Percentiles rank a stretch among this genome's conserved stretches.
These are phyloP conservation scores for Macrotyloma uniflorum DNA, from an alignment of 306 rosid genomes.

Conservation along the genomic window DNA sequence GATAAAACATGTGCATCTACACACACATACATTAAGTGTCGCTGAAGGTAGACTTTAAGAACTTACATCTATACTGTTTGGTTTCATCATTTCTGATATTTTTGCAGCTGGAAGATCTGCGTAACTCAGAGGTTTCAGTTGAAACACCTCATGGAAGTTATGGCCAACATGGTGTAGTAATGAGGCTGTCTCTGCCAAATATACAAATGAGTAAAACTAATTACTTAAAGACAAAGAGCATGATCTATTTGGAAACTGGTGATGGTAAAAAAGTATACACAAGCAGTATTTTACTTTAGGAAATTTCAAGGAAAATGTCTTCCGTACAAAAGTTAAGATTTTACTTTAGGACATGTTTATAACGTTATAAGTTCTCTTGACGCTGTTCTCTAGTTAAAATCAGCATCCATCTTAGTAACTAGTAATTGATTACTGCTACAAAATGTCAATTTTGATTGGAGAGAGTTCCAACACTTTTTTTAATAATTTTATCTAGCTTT, in stretches of 20 bases:
- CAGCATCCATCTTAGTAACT: not conserved
- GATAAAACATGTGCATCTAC: not conserved
- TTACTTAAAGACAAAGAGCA: conserved; percentile 24
- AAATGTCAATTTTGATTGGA: not conserved
- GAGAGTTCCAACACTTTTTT: not conserved
- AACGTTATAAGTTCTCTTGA: not conserved
- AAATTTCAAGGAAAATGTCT: conserved; percentile 23
- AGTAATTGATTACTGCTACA: not conserved
- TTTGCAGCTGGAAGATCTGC: conserved; percentile 76
- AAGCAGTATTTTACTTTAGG: not conserved
- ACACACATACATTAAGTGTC: not conserved
- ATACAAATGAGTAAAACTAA: conserved; percentile 23
- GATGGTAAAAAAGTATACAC: not conserved
- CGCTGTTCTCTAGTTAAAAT: not conserved
- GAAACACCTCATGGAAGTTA: conserved; percentile 90
- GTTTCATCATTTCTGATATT: conserved; percentile 88
- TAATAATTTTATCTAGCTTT: not conserved
- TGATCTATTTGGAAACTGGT: not conserved
- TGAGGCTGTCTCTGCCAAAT: conserved; percentile 55
- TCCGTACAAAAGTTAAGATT: not conserved
- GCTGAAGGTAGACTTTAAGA: not conserved
- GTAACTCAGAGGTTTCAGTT: conserved; percentile 72
- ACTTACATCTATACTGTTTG: conserved; percentile 80
- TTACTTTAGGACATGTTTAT: not conserved
- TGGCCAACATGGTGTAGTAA: conserved; percentile 59